A percentile compares a stretch with the other conserved stretches of the same genome.
phyloP scores from a whole-genome alignment of 257 asterid species.

The Thymus quinquecostatus region DNA sequence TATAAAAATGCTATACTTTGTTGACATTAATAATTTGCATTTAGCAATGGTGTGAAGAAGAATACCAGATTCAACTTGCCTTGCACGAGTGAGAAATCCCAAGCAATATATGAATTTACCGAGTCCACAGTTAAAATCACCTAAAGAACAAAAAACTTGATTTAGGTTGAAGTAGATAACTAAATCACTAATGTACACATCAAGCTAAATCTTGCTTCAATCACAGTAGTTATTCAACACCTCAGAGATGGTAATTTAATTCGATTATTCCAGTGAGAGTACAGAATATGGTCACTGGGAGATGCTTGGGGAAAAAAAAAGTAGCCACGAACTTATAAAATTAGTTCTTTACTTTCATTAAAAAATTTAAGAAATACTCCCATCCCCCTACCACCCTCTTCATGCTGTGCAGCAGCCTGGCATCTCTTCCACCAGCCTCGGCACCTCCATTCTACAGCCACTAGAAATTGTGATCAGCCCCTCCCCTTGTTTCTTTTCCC shows the following conservation, averaged over 20 bases:
- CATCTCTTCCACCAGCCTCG: not conserved
- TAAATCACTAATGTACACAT: not conserved
- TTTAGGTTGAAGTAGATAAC: conserved; percentile 31
- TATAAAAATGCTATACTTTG: not conserved
- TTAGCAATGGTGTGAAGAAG: conserved; percentile 35
- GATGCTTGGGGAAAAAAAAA: too few relatives aligned
- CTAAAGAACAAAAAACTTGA: conserved; percentile 44
- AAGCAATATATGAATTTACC: conserved; percentile 86
- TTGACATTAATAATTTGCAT: not conserved
- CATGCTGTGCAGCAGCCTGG: not conserved
- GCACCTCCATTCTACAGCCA: not conserved
- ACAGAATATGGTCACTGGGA: not conserved
- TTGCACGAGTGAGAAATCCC: conserved; percentile 97
- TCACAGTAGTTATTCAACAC: not conserved
- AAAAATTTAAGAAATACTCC: not conserved
- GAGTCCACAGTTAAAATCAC: conserved; percentile 78
- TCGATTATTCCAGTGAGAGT: not conserved
- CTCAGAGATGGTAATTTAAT: conserved; percentile 9
- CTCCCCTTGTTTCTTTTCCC: not conserved
- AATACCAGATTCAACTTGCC: conserved; percentile 86
- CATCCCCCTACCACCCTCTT: not conserved
- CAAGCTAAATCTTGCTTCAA: conserved; percentile 23
- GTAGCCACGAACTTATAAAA: too few relatives aligned
- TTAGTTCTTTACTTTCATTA: too few relatives aligned
- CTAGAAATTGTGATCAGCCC: not conserved